Evolutionary conservation across 352 stramenopile genomes (phyloP).

Genomic region (Saprolegnia diclina): DNA sequence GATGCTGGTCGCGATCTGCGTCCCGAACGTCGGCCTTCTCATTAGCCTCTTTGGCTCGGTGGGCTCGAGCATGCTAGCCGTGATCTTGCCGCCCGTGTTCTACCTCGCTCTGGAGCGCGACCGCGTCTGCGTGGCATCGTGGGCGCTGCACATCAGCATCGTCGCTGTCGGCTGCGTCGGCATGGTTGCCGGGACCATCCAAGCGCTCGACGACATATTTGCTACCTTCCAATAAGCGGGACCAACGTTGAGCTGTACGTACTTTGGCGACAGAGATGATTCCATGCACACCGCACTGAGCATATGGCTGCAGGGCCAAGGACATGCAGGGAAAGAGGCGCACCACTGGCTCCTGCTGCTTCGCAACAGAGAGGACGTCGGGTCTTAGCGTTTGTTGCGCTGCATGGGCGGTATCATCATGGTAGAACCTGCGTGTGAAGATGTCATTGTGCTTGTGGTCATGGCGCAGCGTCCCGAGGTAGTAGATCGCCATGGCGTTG

Average conservation of each 20-base stretch:
- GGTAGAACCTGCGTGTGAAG: no score
- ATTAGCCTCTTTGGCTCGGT: slow-evolving; percentile 79
- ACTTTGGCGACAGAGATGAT: no score
- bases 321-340: no score
- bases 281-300: no score
- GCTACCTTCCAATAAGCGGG: slow-evolving; percentile 28
- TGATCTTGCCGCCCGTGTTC: slow-evolving; percentile 64
- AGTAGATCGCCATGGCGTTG: neutral
- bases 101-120: slow-evolving; percentile 45
- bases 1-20: slow-evolving; percentile 67
- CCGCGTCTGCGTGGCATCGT: slow-evolving; percentile 38
- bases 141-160: slow-evolving; percentile 43
- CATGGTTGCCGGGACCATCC: slow-evolving; percentile 58
- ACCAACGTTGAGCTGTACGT: no score
- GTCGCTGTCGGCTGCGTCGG: slow-evolving; percentile 47
- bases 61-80: slow-evolving; percentile 72
- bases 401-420: no score
- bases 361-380: no score
- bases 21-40: slow-evolving; percentile 60
- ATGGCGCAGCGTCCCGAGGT: no score
- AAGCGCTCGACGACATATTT: slow-evolving; percentile 50
- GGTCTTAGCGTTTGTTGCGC: no score
- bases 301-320: no score
- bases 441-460: no score
- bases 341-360: no score